Conservation (phyloP, 192 early-diverging fungal genomes). For the Podila epicladia region DNA sequence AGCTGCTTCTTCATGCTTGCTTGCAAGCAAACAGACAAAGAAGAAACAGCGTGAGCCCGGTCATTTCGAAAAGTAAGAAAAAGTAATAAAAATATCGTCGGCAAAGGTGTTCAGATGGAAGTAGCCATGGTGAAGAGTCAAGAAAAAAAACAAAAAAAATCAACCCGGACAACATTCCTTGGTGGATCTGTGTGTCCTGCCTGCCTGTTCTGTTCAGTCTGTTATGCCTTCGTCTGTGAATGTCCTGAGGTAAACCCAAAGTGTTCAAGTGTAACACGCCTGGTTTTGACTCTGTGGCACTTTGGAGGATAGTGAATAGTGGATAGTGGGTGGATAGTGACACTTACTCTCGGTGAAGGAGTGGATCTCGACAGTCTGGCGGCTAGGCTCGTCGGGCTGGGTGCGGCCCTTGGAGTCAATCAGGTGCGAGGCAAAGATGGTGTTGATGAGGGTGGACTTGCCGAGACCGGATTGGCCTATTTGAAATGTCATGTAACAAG, state of each 20-base stretch:
- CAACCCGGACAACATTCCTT: not conserved
- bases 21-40: not conserved
- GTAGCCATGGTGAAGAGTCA: too few relatives aligned
- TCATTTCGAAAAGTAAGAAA: not conserved
- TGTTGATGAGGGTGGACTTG: constrained; percentile 99
- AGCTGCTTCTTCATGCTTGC: too few relatives aligned
- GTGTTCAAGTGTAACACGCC: not conserved
- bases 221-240: too few relatives aligned
- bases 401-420: constrained; percentile 92
- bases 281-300: not conserved
- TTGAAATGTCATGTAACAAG: constrained; percentile 5
- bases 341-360: constrained; percentile 85
- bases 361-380: constrained; percentile 96
- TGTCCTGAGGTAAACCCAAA: too few relatives aligned
- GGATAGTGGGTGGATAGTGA: not conserved
- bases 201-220: too few relatives aligned
- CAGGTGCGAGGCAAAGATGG: constrained; percentile 95
- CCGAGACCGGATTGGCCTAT: constrained; percentile 95
- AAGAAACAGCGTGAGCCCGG: constrained; percentile 3
- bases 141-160: not conserved
- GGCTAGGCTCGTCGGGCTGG: constrained; percentile 79
- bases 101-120: not conserved
- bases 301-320: not conserved
- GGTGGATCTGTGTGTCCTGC: not conserved
- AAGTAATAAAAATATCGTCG: not conserved